Evolutionary conservation across 108 stramenopile genomes (phyloP), one percentile per base, ranked within the genome.

Genomic region (Bacterosira constricta): DNA sequence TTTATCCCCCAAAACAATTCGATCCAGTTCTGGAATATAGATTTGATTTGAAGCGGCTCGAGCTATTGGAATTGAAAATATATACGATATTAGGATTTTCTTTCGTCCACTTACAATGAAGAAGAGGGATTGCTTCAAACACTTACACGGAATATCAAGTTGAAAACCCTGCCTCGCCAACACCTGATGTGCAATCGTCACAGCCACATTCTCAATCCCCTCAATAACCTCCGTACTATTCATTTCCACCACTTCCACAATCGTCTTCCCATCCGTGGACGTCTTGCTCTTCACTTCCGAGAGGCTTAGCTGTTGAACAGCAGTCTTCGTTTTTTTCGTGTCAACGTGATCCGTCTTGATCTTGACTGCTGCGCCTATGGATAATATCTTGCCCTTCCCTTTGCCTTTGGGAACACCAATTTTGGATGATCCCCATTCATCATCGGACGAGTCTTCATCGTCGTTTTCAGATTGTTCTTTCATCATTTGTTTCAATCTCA

Each of bases 1-100:
- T 49, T 86, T 84, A 64, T 78, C 78, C 41, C 94, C 92, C 78
- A 90, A 75, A 46, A 98, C 88, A 69, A 89, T 84, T 9, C 98
- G 84, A 69, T 98, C 98, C 80, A 97, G 84, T 78, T 97, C 95
- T 45, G 77, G 75, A 21, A 97, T 80, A 71, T 97, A 97, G 31
- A 93, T 83, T 71, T 97, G 97, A 82, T 97, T 97, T 27, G 87
- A 76, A 15, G 91, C 72, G n/a, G 90, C 75, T 45, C 97, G 86
- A 52, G 51, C 51, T 52, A 4, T 52, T 32, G 83, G 29, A 27
- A 4, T 23, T 2, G 5, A 52, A 27, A n/a, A n/a, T n/a, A n/a
- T n/a, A n/a, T n/a, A n/a, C n/a, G n/a, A n/a, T n/a, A n/a, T n/a
- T n/a, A n/a, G n/a, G n/a, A n/a, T n/a, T n/a, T n/a, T n/a, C n/a